These are phyloP conservation scores for Hanseniaspora singularis DNA, from an alignment of 805 yeast genomes.

Conservation along the genomic window DNA sequence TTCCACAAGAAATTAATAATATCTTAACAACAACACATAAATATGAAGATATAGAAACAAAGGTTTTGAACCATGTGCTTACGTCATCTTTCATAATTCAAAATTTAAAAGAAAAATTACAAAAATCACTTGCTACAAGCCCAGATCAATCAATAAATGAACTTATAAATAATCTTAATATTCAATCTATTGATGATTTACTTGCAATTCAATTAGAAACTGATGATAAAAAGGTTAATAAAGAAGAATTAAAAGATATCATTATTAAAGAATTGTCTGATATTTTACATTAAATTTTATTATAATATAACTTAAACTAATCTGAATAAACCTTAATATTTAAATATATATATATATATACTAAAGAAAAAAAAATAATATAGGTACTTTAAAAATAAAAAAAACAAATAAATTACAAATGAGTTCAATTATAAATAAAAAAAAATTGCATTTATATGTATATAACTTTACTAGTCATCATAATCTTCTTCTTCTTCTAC, in stretches of 20 bases:
- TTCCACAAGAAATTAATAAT: slow-evolving; percentile 7
- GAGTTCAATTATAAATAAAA: no score
- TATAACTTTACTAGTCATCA: slow-evolving; percentile 28
- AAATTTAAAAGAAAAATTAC: not conserved
- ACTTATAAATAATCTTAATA: not conserved
- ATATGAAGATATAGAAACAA: slow-evolving; percentile 7
- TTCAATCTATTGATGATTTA: not conserved
- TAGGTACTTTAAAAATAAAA: no score
- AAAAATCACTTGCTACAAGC: not conserved
- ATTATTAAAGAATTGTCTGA: not conserved
- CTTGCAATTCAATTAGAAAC: not conserved
- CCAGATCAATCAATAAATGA: not conserved
- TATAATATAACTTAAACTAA: no score
- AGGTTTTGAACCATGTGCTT: not conserved
- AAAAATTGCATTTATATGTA: not conserved
- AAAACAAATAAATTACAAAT: no score
- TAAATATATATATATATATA: no score
- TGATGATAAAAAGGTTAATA: not conserved
- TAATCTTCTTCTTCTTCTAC: slow-evolving; percentile 37
- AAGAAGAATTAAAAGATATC: not conserved
- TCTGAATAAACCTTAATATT: no score
- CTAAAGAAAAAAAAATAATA: no score
- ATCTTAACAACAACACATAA: not conserved
- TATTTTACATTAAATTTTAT: not conserved
- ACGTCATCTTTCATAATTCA: not conserved